Percentiles rank a stretch among this genome's conserved stretches.
phyloP scores from a whole-genome alignment of 202 grass and related monocot species.

The Eragrostis tef region DNA sequence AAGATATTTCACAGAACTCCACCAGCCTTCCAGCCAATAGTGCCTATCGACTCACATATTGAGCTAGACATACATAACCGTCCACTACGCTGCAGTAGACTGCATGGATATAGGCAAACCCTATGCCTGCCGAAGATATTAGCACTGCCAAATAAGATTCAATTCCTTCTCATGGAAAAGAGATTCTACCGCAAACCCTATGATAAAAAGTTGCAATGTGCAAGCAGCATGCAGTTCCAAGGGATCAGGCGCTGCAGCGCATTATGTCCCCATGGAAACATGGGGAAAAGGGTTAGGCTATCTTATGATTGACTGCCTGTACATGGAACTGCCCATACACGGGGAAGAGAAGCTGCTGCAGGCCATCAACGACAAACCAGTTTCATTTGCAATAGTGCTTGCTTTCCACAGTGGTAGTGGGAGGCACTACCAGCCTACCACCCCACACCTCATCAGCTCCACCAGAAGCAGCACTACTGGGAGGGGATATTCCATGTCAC shows the following conservation, averaged over 20 bases:
- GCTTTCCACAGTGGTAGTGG: slow-evolving; percentile 52
- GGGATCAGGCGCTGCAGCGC: slow-evolving; percentile 19
- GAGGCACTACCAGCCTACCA: slow-evolving; percentile 22
- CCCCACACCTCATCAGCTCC: slow-evolving; percentile 36
- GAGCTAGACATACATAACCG: slow-evolving; percentile 1
- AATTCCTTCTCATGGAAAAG: slow-evolving; percentile 18
- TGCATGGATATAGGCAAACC: not conserved
- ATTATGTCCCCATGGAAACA: slow-evolving; percentile 38
- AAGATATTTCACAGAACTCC: not conserved
- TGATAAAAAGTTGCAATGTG: slow-evolving; percentile 21
- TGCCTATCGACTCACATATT: not conserved
- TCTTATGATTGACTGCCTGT: slow-evolving; percentile 34
- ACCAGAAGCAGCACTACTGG: slow-evolving; percentile 20
- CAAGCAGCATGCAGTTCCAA: slow-evolving; percentile 28
- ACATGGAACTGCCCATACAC: slow-evolving; percentile 38
- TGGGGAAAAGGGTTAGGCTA: not conserved
- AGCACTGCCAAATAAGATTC: slow-evolving; percentile 28
- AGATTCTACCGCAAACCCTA: not conserved
- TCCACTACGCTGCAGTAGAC: not conserved
- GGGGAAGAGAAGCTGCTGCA: slow-evolving; percentile 33
- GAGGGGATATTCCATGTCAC: slow-evolving; percentile 61
- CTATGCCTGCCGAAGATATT: slow-evolving; percentile 23
- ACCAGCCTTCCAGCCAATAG: not conserved
- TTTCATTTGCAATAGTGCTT: slow-evolving; percentile 4
- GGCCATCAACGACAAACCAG: slow-evolving; percentile 34